phyloP scores from a whole-genome alignment of 345 rosid genomes.

The Limnanthes douglasii region DNA sequence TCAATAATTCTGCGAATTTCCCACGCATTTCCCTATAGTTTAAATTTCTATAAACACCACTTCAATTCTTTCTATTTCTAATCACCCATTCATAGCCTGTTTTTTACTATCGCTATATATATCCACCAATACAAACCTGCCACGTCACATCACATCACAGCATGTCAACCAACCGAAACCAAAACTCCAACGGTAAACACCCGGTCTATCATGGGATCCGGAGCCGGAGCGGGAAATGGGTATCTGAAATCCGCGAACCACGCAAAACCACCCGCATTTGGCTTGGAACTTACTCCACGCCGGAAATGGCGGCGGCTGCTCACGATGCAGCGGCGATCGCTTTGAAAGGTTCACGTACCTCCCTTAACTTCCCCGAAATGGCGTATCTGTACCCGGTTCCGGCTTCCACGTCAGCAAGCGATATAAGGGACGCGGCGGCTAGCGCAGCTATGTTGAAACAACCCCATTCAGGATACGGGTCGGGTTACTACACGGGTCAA shows the following conservation, averaged over 20 bases:
- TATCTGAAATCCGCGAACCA: slow-evolving; percentile 72
- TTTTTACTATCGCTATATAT: no score
- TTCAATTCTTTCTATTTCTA: no score
- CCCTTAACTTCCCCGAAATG: slow-evolving; percentile 39
- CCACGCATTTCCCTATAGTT: no score
- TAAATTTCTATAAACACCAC: no score
- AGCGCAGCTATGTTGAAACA: slow-evolving; percentile 30
- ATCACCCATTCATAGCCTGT: no score
- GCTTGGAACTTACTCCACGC: slow-evolving; percentile 57
- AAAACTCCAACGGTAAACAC: slow-evolving; percentile 37
- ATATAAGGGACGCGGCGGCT: slow-evolving; percentile 43
- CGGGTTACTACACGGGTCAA: slow-evolving; percentile 8
- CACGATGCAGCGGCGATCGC: slow-evolving; percentile 66
- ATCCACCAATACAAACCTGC: no score
- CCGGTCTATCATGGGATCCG: slow-evolving; percentile 44
- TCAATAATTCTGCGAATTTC: no score
- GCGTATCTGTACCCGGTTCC: slow-evolving; percentile 31
- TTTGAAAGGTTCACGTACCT: slow-evolving; percentile 41
- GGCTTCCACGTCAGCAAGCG: slow-evolving; percentile 29
- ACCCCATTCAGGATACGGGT: slow-evolving; percentile 8
- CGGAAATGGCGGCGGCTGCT: slow-evolving; percentile 79
- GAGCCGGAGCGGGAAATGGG: slow-evolving; percentile 64
- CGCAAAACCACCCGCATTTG: slow-evolving; percentile 55
- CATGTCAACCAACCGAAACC: no score
- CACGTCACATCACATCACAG: no score